Evolutionary conservation across 257 asterid genomes (phyloP).

Genomic region (Solanum pennellii): DNA sequence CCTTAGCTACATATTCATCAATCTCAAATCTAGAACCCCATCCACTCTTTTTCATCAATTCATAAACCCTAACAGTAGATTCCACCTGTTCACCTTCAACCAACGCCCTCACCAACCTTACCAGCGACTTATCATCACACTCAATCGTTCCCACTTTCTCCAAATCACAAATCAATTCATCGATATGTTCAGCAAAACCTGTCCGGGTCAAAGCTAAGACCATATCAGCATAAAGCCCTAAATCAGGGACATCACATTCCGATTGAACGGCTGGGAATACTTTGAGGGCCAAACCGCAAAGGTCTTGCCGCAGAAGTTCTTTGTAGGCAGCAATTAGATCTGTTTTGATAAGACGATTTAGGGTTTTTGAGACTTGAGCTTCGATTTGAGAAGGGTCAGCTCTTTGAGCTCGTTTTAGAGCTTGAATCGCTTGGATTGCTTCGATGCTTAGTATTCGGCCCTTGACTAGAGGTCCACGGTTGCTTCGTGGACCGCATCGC

Average conservation of each 20-base stretch:
- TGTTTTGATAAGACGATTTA: conserved; percentile 71
- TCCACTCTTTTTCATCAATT: conserved; percentile 54
- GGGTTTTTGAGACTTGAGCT: conserved; percentile 16
- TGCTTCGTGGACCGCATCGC: conserved; percentile 65
- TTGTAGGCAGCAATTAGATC: conserved; percentile 74
- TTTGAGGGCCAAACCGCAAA: conserved; percentile 42
- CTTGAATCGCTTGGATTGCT: conserved; percentile 86
- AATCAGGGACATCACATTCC: conserved; percentile 47
- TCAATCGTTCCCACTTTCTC: conserved; percentile 36
- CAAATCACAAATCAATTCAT: conserved; percentile 33
- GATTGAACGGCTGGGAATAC: conserved; percentile 56
- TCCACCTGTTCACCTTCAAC: conserved; percentile 45
- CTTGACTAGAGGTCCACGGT: conserved; percentile 67
- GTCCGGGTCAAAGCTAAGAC: conserved; percentile 38
- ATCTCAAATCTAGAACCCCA: conserved; percentile 30
- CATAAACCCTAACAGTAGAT: conserved; percentile 67
- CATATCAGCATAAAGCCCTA: conserved; percentile 51
- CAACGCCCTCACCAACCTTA: conserved; percentile 63
- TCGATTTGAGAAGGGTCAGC: conserved; percentile 27
- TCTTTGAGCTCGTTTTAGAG: conserved; percentile 69
- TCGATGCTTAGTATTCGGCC: conserved; percentile 82
- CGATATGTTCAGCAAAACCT: conserved; percentile 47
- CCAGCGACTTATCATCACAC: conserved; percentile 47
- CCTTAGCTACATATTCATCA: conserved; percentile 67
- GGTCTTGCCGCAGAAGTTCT: conserved; percentile 90